Base-by-base conservation (phyloP, 441 rosid species). In the Erysimum cheiri region DNA sequence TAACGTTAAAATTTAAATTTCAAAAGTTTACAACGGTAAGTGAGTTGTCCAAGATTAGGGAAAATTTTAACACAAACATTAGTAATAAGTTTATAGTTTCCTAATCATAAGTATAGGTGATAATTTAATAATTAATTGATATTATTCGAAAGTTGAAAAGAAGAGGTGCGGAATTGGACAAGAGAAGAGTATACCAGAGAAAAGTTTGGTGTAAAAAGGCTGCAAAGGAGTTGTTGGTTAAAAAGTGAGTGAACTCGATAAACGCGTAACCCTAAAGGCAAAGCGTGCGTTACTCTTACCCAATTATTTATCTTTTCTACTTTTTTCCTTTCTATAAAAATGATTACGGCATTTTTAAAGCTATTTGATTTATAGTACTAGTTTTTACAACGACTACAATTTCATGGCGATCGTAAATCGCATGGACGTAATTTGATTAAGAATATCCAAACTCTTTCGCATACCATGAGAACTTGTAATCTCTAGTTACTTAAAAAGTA, bases 261-360 rank as follows among this genome's bases (percentile, higher is more conserved):
- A 81, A 87, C 88, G 91, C 90, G 96, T 88, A 82, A 78, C 86
- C 72, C 85, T 72, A 60, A 72, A 80, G 89, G 67, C 79, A 82
- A 90, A 77, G 96, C 91, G 93, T 90, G 91, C 89, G 88, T 77
- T 80, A 63, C 83, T 48, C 75, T 62, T 64, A 32, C 28, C 63
- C 49, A 11, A 71, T 62, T 62, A 69, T 54, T 60, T 46, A 54
- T 36, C 44, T 60, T 50, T 71, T 59, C 43, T 40, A 40, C 35
- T 61, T 62, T 26, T 33, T 17, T 48, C 17, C 22, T 49, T 14
- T 67, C 19, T 17, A 39, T 47, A 49, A 28, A 54, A 7, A 64
- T 64, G 28, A 64, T 52, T 60, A 32, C 40, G 13, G 36, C 65
- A 59, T 43, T 59, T 12, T 19, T 26, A 44, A 44, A 63, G 11